Evolutionary conservation across 2,329 filamentous ascomycete species (phyloP), one percentile per base, ranked within the genome.

Genomic region (Ophiognomonia clavigignenti-juglandacearum): DNA sequence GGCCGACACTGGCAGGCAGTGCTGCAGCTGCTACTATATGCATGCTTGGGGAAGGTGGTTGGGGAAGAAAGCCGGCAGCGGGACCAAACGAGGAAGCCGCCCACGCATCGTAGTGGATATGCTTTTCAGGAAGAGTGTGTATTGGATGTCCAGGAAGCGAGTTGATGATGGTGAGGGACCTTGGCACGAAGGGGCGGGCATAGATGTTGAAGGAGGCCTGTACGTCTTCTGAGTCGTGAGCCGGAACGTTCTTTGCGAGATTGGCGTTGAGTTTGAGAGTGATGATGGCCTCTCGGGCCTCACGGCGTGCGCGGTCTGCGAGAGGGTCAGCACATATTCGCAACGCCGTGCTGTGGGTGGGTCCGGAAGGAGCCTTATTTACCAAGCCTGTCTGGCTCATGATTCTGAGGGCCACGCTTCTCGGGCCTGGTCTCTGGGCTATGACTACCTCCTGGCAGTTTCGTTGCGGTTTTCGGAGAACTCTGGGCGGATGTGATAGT

Each of bases 181-280:
- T 36, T 18, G 54, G 55, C 14, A 57, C 46, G 31, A 54, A 57
- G 9, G 55, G 49, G 4, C 51, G 44, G 11, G 54, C 55, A 24
- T 55, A 57, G 39, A 57, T 49, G 43, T 56, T 52, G 38, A 56
- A 56, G 3, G 47, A 51, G 9, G 27, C 29, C 13, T 50, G 39
- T 11, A 39, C 40, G 5, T 35, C 6, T 6, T 18, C 16, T 35
- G 32, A 13, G 18, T 5, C n/a, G 7, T 35, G 32, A 18, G 32
- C 32, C 32, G 14, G 11, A 16, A 19, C n/a, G 13, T 16, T 35
- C 8, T 13, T 31, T n/a, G n/a, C n/a, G n/a, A n/a, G n/a, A 4
- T 31, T 31, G 8, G 7, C 27, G 27, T 7, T 26, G 27, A 32
- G 32, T 18, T 10, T 35, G n/a, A 35, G 32, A 5, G 5, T 35